Base-by-base conservation (phyloP, 73 alveolate species). In the Paramecium caudatum region DNA sequence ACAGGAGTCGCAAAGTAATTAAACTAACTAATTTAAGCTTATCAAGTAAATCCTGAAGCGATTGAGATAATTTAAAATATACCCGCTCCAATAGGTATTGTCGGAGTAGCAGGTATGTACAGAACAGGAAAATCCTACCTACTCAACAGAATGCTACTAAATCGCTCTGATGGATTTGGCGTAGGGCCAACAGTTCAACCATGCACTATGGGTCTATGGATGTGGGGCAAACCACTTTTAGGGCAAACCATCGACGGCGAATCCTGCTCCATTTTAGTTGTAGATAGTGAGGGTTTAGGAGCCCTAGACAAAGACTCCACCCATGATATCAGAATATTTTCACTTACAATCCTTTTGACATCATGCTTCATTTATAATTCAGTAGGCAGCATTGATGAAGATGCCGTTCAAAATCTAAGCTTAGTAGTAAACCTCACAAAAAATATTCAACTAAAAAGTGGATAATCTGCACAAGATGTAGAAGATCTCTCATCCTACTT, bases 121-220 rank as follows among this genome's bases (percentile, higher is more conserved):
- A 88, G 99, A 91, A 98, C 99, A 36, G 99, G 99, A n/a, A 98
- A 98, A 91, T 91, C 97, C 21, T 98, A 98, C 94, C 95, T 98
- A 83, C 97, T 98, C 93, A 98, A 98, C 93, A 90, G 98, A 90
- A 94, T 98, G 97, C 94, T 98, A 10, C 91, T 97, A 68, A 95
- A 97, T 93, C 55, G 99, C 86, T 50, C 90, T n/a, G 91, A 78
- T 41, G 99, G 99, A 10, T 98, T 98, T 92, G 98, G 98, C 47
- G 99, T 97, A 0, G 99, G 99, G 7, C 99, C 98, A 34, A 93
- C 98, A 3, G 93, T 96, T 23, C 91, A 94, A 47, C 98, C 98
- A 25, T 96, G 99, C 91, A 96, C 99, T 13, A 96, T 94, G 82
- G 99, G 99, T 5, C 92, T 97, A 46, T 95, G 98, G 98, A 93